Evolutionary conservation across 2,329 filamentous ascomycete species (phyloP), one percentile per base, ranked within the genome.

Genomic region (Acarospora socialis): DNA sequence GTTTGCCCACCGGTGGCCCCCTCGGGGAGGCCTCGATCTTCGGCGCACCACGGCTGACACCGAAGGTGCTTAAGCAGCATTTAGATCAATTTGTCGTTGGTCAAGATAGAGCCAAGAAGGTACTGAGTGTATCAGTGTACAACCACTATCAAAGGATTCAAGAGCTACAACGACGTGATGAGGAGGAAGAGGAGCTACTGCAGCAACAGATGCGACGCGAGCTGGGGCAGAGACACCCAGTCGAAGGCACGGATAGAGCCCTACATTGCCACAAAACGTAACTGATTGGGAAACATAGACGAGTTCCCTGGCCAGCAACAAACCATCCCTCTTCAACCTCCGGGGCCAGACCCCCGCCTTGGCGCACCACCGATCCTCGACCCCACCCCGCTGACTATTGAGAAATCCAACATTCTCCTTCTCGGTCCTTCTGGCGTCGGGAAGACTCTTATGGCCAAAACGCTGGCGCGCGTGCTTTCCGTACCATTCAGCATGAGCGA

Each of bases 61-160:
- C 73, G 5, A 68, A 65, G 43, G 58, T 63, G 45, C 65, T 98
- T 46, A 94, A 95, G 63, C 75, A 82, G 49, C 80, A 90, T 47
- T 73, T 95, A 19, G 90, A 98, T 52, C 81, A 90, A 50, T 98
- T 92, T 52, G 87, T 98, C 2, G 87, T 98, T 3, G 90, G 87
- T 23, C 90, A 98, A 55, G 83, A 94, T 43, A 74, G 83, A 37
- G 84, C 90, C 17, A 65, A 98, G 65, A 92, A 92, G 55, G 81
- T 86, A 9, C 74, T 95, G 41, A 90, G 83, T 42, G 78, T 87
- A 3, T 84, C 87, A 5, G 81, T 98, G 17, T 94, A 92, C 61
- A 94, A 95, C 50, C 90, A 98, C 53, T 94, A 95, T 51, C 83
- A 94, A 55, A 73, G 81, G 28, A 70, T 93, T 37, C 76, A 86